Evolutionary conservation across 768 basidiomycete genomes (phyloP).

Genomic region (Ramaria sp.): DNA sequence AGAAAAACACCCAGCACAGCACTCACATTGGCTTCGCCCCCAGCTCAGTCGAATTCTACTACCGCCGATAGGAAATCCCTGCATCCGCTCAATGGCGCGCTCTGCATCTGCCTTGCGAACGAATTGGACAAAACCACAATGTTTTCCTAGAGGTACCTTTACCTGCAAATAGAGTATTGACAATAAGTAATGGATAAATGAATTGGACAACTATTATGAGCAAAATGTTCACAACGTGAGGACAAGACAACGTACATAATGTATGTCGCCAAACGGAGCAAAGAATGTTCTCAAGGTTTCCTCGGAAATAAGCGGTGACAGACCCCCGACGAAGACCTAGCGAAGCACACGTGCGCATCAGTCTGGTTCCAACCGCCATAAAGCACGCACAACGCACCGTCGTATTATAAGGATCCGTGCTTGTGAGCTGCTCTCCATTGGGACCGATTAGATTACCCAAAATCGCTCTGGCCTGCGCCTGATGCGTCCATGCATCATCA

Average conservation of each 20-base stretch:
- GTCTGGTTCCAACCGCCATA: background rate
- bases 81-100: constrained; percentile 91
- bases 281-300: constrained; percentile 88
- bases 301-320: constrained; percentile 82
- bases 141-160: constrained; percentile 93
- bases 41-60: constrained; percentile 86
- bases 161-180: constrained; percentile 37
- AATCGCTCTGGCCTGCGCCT: constrained; percentile 74
- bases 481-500: constrained; percentile 79
- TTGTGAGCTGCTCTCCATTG: constrained; percentile 77
- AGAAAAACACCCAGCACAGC: no score
- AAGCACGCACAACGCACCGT: constrained; percentile 38
- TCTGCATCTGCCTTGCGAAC: constrained; percentile 88
- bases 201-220: background rate
- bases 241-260: constrained; percentile 51
- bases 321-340: constrained; percentile 68
- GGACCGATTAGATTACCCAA: constrained; percentile 77
- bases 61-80: constrained; percentile 90
- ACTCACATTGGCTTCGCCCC: constrained; percentile 87
- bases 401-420: constrained; percentile 91
- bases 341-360: background rate
- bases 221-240: background rate
- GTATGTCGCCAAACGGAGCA: constrained; percentile 85
- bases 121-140: constrained; percentile 94
- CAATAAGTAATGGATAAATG: background rate